Evolutionary conservation across 371 early-diverging fungal genomes (phyloP).

Genomic region (Conidiobolus coronatus): DNA sequence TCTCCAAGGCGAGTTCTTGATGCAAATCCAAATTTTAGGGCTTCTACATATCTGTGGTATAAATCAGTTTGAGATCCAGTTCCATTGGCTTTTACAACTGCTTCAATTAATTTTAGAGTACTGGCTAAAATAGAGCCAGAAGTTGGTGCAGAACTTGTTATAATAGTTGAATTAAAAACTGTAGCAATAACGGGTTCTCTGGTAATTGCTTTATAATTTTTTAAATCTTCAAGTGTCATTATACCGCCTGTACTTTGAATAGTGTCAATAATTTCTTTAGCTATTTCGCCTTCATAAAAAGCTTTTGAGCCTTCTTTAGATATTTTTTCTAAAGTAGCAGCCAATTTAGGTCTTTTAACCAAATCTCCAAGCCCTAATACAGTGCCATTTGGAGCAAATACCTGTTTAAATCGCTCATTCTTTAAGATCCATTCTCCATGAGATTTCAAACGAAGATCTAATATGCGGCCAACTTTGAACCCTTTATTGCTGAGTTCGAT

Average conservation of each 20-base stretch:
- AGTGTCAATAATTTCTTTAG: slow-evolving; percentile 37
- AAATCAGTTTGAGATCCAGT: slow-evolving; percentile 15
- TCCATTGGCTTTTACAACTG: slow-evolving; percentile 11
- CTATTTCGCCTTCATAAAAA: slow-evolving; percentile 81
- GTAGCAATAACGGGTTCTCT: slow-evolving; percentile 34
- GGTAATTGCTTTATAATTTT: slow-evolving; percentile 33
- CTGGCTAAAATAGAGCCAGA: slow-evolving; percentile 62
- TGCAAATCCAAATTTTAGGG: slow-evolving; percentile 74
- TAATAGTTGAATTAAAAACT: slow-evolving; percentile 38
- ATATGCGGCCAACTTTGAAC: slow-evolving; percentile 31
- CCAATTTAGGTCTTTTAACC: slow-evolving; percentile 49
- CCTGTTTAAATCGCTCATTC: slow-evolving; percentile 3
- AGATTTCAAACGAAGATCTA: slow-evolving; percentile 26
- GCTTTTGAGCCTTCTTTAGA: slow-evolving; percentile 52
- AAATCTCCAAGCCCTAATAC: slow-evolving; percentile 40
- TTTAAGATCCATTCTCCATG: neutral
- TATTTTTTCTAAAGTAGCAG: slow-evolving; percentile 57
- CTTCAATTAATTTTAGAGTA: slow-evolving; percentile 77
- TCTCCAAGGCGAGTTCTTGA: slow-evolving; percentile 67
- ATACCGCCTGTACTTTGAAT: slow-evolving; percentile 52
- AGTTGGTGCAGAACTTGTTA: slow-evolving; percentile 47
- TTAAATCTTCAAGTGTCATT: slow-evolving; percentile 58
- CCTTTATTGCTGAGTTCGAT: slow-evolving; percentile 62
- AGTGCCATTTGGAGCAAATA: slow-evolving; percentile 45
- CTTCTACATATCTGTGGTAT: slow-evolving; percentile 64